Percentiles rank a stretch among this genome's conserved stretches.
Evolutionary conservation across 2,329 filamentous ascomycete species (phyloP).

Genomic region (Didymellaceae sp.): DNA sequence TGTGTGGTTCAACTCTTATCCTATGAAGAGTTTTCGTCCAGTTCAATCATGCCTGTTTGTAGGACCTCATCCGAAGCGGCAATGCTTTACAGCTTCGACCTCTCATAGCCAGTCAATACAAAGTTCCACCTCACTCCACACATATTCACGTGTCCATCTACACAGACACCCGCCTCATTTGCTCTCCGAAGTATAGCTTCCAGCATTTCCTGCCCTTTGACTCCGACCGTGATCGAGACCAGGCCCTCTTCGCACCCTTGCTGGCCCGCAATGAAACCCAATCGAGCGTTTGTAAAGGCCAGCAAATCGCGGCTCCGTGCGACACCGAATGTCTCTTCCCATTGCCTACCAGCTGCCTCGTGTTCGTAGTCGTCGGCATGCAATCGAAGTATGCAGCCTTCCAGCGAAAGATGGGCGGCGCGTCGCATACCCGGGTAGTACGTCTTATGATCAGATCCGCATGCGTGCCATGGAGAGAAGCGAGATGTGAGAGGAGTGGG

Average conservation of each 20-base stretch:
- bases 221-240: slow-evolving; percentile 49
- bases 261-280: slow-evolving; percentile 47
- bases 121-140: slow-evolving; percentile 50
- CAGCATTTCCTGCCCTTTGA: slow-evolving; percentile 43
- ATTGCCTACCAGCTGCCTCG: slow-evolving; percentile 48
- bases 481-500: slow-evolving; percentile 47
- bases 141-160: slow-evolving; percentile 47
- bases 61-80: too few relatives aligned
- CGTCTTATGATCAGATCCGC: slow-evolving; percentile 43
- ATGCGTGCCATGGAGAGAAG: slow-evolving; percentile 56
- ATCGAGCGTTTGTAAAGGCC: slow-evolving; percentile 43
- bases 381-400: slow-evolving; percentile 48
- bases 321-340: slow-evolving; percentile 52
- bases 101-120: slow-evolving; percentile 28
- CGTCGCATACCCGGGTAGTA: slow-evolving; percentile 50
- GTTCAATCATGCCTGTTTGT: too few relatives aligned
- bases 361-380: slow-evolving; percentile 46
- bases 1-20: too few relatives aligned
- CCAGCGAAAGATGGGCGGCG: slow-evolving; percentile 44
- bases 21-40: too few relatives aligned
- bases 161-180: slow-evolving; percentile 37
- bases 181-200: slow-evolving; percentile 44
- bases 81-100: slow-evolving; percentile 34
- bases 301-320: slow-evolving; percentile 51
- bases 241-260: slow-evolving; percentile 47